A percentile compares a stretch with the other conserved stretches of the same genome.
Conservation (phyloP, 768 basidiomycete genomes). For the Lactarius hatsudake region DNA sequence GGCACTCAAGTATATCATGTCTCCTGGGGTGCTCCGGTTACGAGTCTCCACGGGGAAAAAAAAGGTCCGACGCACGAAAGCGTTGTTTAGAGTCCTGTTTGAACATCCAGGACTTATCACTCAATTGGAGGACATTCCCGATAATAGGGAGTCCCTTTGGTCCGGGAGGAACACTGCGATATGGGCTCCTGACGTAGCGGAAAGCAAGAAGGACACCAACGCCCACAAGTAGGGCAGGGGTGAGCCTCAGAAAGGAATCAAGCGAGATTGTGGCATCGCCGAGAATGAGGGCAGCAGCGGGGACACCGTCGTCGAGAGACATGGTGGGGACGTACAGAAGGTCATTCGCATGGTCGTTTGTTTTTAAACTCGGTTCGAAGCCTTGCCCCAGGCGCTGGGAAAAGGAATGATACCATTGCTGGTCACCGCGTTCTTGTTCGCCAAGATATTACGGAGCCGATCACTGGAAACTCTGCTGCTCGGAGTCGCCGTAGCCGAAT, state of each 20-base stretch:
- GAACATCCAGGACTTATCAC: slow-evolving; percentile 11
- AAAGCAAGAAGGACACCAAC: background rate
- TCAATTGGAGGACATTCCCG: slow-evolving; percentile 9
- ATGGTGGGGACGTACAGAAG: background rate
- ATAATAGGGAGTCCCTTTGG: slow-evolving; percentile 14
- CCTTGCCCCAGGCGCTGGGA: background rate
- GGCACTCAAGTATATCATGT: slow-evolving; percentile 13
- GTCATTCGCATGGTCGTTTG: background rate
- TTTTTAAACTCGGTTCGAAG: background rate
- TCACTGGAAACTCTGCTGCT: background rate
- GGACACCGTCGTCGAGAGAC: background rate
- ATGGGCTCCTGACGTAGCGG: slow-evolving; percentile 7
- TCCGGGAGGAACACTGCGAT: slow-evolving; percentile 17
- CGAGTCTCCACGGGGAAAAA: background rate
- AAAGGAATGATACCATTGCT: background rate
- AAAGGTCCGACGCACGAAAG: slow-evolving; percentile 1
- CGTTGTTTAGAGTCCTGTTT: background rate
- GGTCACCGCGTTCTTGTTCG: background rate
- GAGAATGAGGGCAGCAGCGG: background rate
- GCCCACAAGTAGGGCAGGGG: background rate
- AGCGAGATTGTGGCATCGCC: background rate
- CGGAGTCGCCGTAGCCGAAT: background rate
- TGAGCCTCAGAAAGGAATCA: background rate
- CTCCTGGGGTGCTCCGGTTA: background rate
- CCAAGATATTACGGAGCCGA: background rate